phyloP scores from a whole-genome alignment of 164 flowering plant species.

The Umbellularia californica region DNA sequence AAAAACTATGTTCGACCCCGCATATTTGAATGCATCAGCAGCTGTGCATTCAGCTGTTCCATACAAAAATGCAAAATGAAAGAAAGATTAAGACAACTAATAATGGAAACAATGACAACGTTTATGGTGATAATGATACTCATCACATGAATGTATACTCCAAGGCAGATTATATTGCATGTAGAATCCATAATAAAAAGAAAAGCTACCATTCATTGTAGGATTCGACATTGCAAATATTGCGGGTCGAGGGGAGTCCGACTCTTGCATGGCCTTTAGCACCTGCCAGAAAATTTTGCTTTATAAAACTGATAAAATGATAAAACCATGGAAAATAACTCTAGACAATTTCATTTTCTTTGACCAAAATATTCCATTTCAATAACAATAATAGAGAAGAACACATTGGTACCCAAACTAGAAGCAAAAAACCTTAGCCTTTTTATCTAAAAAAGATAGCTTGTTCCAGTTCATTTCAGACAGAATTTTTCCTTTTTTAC shows the following conservation, averaged over 20 bases:
- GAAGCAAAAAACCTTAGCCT: too few relatives aligned
- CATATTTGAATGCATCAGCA: conserved; percentile 85
- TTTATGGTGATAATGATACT: not conserved
- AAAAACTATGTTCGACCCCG: conserved; percentile 86
- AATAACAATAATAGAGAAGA: too few relatives aligned
- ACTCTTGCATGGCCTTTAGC: conserved; percentile 84
- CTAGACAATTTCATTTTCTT: too few relatives aligned
- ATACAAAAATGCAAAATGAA: conserved; percentile 7
- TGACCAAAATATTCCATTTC: too few relatives aligned
- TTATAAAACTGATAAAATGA: too few relatives aligned
- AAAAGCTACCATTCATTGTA: conserved; percentile 74
- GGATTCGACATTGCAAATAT: conserved; percentile 99
- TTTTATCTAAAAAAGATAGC: too few relatives aligned
- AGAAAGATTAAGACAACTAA: not conserved
- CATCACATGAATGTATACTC: not conserved
- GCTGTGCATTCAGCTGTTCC: conserved; percentile 94
- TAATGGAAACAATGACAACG: too few relatives aligned
- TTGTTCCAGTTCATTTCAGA: too few relatives aligned
- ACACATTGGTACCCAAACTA: too few relatives aligned
- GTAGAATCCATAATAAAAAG: not conserved
- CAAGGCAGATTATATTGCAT: not conserved
- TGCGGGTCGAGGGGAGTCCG: conserved; percentile 86
- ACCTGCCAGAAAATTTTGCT: conserved; percentile 43
- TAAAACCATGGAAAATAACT: not conserved
- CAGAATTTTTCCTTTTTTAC: too few relatives aligned